phyloP scores from a whole-genome alignment of 2,329 filamentous ascomycete species.

The Alternaria sp. region DNA sequence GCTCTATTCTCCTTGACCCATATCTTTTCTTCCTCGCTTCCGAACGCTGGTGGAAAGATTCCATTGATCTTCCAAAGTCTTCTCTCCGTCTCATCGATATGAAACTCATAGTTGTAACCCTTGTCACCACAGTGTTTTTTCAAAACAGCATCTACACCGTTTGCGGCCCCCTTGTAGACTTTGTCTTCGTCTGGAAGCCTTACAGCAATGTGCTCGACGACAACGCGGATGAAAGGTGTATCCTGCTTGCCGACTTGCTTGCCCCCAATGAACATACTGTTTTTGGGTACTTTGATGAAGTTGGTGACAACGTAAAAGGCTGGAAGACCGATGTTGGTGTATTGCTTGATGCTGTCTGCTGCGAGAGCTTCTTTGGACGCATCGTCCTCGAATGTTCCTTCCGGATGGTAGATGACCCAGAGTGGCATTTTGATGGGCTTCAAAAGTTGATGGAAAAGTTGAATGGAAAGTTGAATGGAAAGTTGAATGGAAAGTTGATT shows the following conservation, averaged over 20 bases:
- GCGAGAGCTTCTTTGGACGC: constrained; percentile 43
- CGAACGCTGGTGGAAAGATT: constrained; percentile 45
- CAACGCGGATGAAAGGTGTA: constrained; percentile 48
- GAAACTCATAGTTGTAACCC: constrained; percentile 56
- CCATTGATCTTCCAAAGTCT: constrained; percentile 57
- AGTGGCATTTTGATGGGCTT: constrained; percentile 46
- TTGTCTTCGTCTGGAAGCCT: constrained; percentile 27
- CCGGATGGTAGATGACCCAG: constrained; percentile 52
- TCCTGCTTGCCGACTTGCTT: constrained; percentile 14
- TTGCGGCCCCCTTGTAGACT: constrained; percentile 27
- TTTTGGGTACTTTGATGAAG: constrained; percentile 42
- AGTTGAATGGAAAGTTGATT: fast-evolving
- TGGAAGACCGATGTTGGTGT: constrained; percentile 47
- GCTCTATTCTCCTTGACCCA: constrained; percentile 40
- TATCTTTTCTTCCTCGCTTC: constrained; percentile 42
- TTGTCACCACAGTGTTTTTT: constrained; percentile 53
- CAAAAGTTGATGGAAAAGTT: background rate
- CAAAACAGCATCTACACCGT: constrained; percentile 21
- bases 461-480: too few relatives aligned
- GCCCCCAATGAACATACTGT: constrained; percentile 42
- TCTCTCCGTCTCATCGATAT: constrained; percentile 55
- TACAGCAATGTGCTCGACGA: constrained; percentile 42
- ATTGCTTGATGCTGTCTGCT: constrained; percentile 52
- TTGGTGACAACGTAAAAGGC: constrained; percentile 54
- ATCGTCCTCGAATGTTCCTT: constrained; percentile 42